Evolutionary conservation across 805 yeast species (phyloP).

Genomic region (Cyberlindnera xylosilytica): DNA sequence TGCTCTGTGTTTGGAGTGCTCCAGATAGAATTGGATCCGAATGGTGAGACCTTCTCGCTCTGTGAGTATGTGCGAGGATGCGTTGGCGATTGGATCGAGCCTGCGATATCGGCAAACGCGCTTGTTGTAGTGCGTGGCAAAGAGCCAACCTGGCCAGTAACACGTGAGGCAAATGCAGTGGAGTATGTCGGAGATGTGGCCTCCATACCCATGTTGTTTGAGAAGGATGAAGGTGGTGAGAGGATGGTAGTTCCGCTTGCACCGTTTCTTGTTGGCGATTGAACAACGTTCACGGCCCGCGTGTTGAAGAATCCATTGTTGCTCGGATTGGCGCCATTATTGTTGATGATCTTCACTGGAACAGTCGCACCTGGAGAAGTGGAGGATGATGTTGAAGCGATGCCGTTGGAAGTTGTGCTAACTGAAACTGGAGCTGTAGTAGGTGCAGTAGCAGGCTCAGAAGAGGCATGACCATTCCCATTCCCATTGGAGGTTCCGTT

Average conservation of each 20-base stretch:
- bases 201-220: background rate
- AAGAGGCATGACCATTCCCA: background rate
- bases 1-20: slow-evolving; percentile 7
- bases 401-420: background rate
- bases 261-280: background rate
- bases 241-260: background rate
- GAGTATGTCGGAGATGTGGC: slow-evolving; percentile 3
- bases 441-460: background rate
- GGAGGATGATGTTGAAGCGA: background rate
- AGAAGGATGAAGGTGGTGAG: background rate
- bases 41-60: slow-evolving; percentile 12
- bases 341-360: background rate
- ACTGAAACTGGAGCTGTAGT: background rate
- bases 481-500: slow-evolving; percentile 2
- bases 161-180: slow-evolving; percentile 4
- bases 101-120: background rate
- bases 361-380: background rate
- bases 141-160: slow-evolving; percentile 7
- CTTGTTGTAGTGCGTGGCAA: slow-evolving; percentile 1
- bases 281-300: slow-evolving; percentile 1
- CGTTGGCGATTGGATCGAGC: slow-evolving; percentile 5
- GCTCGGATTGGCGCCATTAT: background rate
- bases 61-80: slow-evolving; percentile 18
- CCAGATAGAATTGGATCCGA: slow-evolving; percentile 21
- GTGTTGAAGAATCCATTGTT: slow-evolving; percentile 7